These are phyloP conservation scores for Orbilia ellipsospora DNA, from an alignment of 2,329 filamentous ascomycete genomes.

Conservation along the genomic window DNA sequence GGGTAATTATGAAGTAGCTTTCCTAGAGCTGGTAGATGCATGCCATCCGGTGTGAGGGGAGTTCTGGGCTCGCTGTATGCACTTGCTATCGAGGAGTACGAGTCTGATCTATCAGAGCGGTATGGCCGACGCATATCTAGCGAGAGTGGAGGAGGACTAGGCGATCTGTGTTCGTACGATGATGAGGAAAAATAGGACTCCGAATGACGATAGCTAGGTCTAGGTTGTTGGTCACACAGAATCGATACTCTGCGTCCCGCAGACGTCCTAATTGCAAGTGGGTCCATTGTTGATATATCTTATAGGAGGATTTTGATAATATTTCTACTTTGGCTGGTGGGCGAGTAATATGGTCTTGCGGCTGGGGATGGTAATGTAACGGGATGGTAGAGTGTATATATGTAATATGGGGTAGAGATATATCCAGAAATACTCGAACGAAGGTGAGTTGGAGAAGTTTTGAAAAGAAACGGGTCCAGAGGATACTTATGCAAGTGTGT, in stretches of 20 bases:
- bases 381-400: too few relatives aligned
- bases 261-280: conserved; percentile 59
- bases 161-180: conserved; percentile 57
- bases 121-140: conserved; percentile 57
- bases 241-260: conserved; percentile 59
- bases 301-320: neutral
- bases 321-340: neutral
- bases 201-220: conserved; percentile 38
- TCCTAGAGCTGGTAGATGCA: conserved; percentile 58
- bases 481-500: conserved; percentile 17
- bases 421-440: conserved; percentile 24
- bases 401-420: too few relatives aligned
- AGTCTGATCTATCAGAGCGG: conserved; percentile 56
- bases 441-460: conserved; percentile 25
- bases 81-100: conserved; percentile 57
- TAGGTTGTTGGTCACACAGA: conserved; percentile 56
- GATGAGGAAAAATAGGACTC: conserved; percentile 52
- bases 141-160: conserved; percentile 58
- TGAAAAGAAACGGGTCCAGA: conserved; percentile 16
- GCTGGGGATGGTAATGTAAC: neutral
- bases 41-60: conserved; percentile 58
- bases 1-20: conserved; percentile 57
- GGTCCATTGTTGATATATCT: conserved; percentile 55
- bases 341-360: neutral
- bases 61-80: conserved; percentile 56